phyloP scores from a whole-genome alignment of 495 filamentous ascomycete genomes.

The Podospora bellae-mahoneyi region DNA sequence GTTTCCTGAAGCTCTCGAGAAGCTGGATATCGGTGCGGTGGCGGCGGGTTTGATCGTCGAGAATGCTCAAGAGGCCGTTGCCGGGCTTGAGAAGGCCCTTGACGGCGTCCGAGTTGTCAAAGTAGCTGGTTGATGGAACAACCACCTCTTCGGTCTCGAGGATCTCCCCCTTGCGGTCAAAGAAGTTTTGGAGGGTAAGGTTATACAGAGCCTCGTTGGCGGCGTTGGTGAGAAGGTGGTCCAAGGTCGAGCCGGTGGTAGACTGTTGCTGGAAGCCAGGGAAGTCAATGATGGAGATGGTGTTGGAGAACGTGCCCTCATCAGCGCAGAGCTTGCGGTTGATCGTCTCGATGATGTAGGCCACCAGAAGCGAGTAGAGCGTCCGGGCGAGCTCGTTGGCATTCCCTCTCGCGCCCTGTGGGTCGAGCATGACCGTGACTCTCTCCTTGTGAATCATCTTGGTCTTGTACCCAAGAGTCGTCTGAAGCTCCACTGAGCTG shows the following conservation, averaged over 20 bases:
- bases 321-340: conserved; percentile 86
- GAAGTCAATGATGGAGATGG: conserved; percentile 92
- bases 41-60: conserved; percentile 91
- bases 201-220: conserved; percentile 89
- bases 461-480: conserved; percentile 86
- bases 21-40: conserved; percentile 85
- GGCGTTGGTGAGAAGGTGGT: conserved; percentile 92
- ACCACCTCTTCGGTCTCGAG: conserved; percentile 88
- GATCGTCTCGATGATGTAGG: conserved; percentile 86
- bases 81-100: conserved; percentile 84
- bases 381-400: conserved; percentile 92
- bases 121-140: conserved; percentile 89
- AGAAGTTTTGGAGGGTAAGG: conserved; percentile 91
- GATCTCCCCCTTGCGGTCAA: conserved; percentile 85
- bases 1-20: conserved; percentile 81
- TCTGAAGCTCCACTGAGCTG: conserved; percentile 72
- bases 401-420: conserved; percentile 80
- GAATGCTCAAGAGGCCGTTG: conserved; percentile 87
- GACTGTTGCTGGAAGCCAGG: conserved; percentile 85
- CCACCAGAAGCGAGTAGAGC: conserved; percentile 91
- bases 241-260: conserved; percentile 78
- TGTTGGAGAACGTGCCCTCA: conserved; percentile 87
- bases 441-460: conserved; percentile 92
- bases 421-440: conserved; percentile 96
- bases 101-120: conserved; percentile 93